Base-by-base conservation (phyloP, 2,329 filamentous ascomycete species). In the Phaeosphaeriaceae sp. region DNA sequence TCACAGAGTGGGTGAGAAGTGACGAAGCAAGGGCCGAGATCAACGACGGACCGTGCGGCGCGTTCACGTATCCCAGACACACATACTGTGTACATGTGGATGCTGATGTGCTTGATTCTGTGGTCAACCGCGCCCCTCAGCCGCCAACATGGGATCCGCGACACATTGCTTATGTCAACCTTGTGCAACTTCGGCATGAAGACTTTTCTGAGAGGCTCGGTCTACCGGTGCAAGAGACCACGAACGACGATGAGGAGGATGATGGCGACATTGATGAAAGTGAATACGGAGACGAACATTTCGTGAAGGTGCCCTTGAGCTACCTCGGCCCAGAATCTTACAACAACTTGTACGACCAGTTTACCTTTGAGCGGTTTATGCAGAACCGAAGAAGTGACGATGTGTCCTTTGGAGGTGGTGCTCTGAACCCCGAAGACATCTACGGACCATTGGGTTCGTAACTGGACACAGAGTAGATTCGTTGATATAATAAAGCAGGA, bases 41-140 rank as follows among this genome's bases (percentile, higher is more conserved):
- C 11, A 32, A 32, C n/a, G n/a, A 26, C 23, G 18, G 13, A 9
- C 15, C 29, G 3, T 17, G 18, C 17, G 7, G 15, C 6, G 16
- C 3, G n/a, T 15, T 29, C 38, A 1, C 3, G 12, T 29, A 32
- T 23, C 40, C 40, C 2, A 20, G 40, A 20, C 23, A 42, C 29
- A 42, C 16, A 13, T 34, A 33, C 17, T 42, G 29, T 23, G 40
- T 42, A 34, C 29, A 34, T 15, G 29, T 42, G 17, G 40, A 34
- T 26, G 28, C 40, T 3, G 40, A 34, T 16, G 40, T 33, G 3
- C 28, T 42, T 34, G 29, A 42, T 23, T 33, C 40, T 4, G 40
- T 42, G 9, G 29, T 42, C 13, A 21, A 21, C 21, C 40, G 40
- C 13, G 40, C 40, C 6, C 40, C 16, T n/a, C 16, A 23, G 30